These are phyloP conservation scores for Eucalyptus sp. DNA, from an alignment of 345 rosid genomes.

Conservation along the genomic window DNA sequence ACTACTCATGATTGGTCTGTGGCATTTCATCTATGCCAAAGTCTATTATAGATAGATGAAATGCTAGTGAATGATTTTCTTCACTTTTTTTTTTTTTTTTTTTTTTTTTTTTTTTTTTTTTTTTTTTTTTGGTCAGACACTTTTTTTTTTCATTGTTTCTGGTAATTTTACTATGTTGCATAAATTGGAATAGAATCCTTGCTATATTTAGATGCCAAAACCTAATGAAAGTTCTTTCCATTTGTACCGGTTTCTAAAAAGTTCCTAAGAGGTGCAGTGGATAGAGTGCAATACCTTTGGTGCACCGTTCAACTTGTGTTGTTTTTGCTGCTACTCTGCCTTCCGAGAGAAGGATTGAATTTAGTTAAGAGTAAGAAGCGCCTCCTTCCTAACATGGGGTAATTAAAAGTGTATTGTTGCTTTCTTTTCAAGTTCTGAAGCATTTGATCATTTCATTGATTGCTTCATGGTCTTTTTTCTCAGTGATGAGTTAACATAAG, in stretches of 20 bases:
- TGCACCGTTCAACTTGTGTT: neutral
- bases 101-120: no score
- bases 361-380: neutral
- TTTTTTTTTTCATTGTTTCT: neutral
- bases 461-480: neutral
- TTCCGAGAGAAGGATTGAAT: neutral
- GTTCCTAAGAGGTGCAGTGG: neutral
- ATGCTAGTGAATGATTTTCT: neutral
- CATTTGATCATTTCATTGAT: neutral
- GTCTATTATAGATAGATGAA: neutral
- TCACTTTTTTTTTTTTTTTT: no score
- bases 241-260: neutral
- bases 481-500: neutral
- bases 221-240: neutral
- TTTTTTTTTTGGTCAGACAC: fast-evolving
- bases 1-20: neutral
- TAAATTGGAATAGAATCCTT: neutral
- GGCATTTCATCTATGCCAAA: neutral
- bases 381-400: neutral
- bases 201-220: neutral
- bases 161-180: neutral
- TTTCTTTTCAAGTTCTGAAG: neutral
- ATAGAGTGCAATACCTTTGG: neutral
- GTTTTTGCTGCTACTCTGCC: neutral
- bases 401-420: neutral